Base-by-base conservation (phyloP, 1,284 basidiomycete species). In the Ustilago lituana region DNA sequence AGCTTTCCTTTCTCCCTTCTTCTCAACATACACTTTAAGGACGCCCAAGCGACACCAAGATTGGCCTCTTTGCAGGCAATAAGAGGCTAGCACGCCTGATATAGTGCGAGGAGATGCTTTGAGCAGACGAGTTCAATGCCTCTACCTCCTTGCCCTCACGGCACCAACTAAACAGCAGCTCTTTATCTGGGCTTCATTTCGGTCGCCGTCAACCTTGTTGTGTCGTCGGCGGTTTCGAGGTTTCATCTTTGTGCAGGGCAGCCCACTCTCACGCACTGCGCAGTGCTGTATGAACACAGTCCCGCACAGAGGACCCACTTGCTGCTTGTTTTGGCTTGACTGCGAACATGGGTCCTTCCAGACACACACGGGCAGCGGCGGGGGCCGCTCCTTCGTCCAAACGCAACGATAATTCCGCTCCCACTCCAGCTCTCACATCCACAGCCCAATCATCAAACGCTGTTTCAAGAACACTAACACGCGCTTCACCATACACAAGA, bases 401-500 rank as follows among this genome's bases (percentile, higher is more conserved):
- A 37, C 62, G 47, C 29, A 31, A 44, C 26, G 51, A 47, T 11
- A 47, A 51, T 3, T 43, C 50, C 31, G 19, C 47, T 46, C 51
- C 56, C 9, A 33, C 54, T 48, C 43, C 54, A 26, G 55, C 55
- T 27, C 41, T 45, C 17, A 31, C 15, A 15, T 43, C 57, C 9
- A 35, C 38, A 23, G 47, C 23, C 14, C 14, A 39, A n/a, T n/a
- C n/a, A n/a, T n/a, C n/a, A n/a, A n/a, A n/a, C 8, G 32, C 57
- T 22, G 7, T 41, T n/a, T 48, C 62, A 46, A 65, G 35, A 38
- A 60, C 61, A 43, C 54, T 62, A 35, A 57, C 51, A 22, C 24
- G 68, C 35, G 47, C 55, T 7, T 63, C 68, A 1, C 68, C 63
- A 8, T 71, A 71, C 36, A 35, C 59, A 15, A 40, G 63, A 14